A percentile compares a stretch with the other conserved stretches of the same genome.
Evolutionary conservation across 202 grass and related monocot genomes (phyloP).

Genomic region (Schoenoplectus tabernaemontani): DNA sequence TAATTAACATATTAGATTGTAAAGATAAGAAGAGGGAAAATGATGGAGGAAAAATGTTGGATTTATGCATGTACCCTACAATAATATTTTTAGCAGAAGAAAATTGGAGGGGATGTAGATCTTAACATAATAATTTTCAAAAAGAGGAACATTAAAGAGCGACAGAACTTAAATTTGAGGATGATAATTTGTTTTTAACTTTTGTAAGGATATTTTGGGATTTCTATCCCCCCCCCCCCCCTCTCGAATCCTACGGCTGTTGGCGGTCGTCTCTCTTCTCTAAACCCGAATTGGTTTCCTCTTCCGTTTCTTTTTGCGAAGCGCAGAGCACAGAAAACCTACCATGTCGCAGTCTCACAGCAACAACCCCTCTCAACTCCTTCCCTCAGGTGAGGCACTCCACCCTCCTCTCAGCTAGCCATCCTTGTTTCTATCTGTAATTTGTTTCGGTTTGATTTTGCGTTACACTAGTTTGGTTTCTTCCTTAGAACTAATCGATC

Average conservation of each 20-base stretch:
- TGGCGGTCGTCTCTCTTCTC: too few species aligned
- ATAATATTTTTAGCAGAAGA: too few species aligned
- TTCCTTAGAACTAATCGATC: conserved; percentile 73
- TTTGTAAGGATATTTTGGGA: not conserved
- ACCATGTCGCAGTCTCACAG: conserved; percentile 42
- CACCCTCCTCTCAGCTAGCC: too few species aligned
- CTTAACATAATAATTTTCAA: too few species aligned
- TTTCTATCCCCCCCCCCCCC: not conserved
- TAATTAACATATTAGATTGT: too few species aligned
- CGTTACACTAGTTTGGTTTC: not conserved
- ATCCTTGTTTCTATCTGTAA: too few species aligned
- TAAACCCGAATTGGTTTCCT: not conserved
- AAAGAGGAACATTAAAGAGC: too few species aligned
- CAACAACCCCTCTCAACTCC: conserved; percentile 87
- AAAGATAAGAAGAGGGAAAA: too few species aligned
- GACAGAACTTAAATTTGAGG: too few species aligned
- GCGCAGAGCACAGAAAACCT: not conserved
- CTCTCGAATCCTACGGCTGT: not conserved
- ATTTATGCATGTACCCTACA: too few species aligned
- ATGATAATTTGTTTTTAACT: not conserved
- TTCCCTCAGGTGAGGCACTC: conserved; percentile 59
- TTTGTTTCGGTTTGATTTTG: not conserved
- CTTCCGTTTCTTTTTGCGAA: not conserved
- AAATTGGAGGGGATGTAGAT: too few species aligned
- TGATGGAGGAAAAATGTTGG: too few species aligned